Base-by-base conservation (phyloP, 805 yeast genomes). In the Yarrowia divulgata region DNA sequence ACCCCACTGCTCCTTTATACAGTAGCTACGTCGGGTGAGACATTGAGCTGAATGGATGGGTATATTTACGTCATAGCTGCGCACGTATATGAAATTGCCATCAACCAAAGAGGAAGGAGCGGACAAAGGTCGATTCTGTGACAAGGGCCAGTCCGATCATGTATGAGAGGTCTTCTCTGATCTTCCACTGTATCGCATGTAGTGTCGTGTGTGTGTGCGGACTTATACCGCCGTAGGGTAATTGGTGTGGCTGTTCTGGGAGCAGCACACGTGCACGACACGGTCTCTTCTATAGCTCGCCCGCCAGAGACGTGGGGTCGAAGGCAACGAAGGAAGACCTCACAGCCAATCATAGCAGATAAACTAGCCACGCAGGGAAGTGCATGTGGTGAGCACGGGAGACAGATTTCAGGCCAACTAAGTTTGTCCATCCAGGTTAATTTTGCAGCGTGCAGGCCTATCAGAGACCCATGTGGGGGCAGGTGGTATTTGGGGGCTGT, bases 371-470 rank as follows among this genome's bases (percentile, higher is more conserved):
- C 66, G 66, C 66, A 60, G 66, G 52, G 66, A 43, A 13, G 40
- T 60, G 66, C 66, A 60, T 60, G 66, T 60, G 40, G 52, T 34
- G 52, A 43, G 66, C 52, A 43, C 52, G 63, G 63, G 63, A 57
- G 63, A 29, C 35, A 57, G 48, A 40, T 57, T 40, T 57, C 16
- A 45, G 19, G n/a, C 2, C 8, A 37, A 18, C 32, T 58, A 32
- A 18, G 66, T 58, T 58, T 58, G 40, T n/a, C 50, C n/a, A 32
- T n/a, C 40, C 14, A 14, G 4, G 12, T 19, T 54, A 37, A 54
- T 19, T 39, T 23, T 54, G 45, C 34, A 35, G 34, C 40, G 29
- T 60, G 52, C 52, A 40, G 45, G 52, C 66, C 66, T 60, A 60
- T 60, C 66, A 60, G 52, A 34, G 42, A 34, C 23, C 8, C 1